Conservation (phyloP, 2,329 filamentous ascomycete genomes). For the Colletotrichum sp. region DNA sequence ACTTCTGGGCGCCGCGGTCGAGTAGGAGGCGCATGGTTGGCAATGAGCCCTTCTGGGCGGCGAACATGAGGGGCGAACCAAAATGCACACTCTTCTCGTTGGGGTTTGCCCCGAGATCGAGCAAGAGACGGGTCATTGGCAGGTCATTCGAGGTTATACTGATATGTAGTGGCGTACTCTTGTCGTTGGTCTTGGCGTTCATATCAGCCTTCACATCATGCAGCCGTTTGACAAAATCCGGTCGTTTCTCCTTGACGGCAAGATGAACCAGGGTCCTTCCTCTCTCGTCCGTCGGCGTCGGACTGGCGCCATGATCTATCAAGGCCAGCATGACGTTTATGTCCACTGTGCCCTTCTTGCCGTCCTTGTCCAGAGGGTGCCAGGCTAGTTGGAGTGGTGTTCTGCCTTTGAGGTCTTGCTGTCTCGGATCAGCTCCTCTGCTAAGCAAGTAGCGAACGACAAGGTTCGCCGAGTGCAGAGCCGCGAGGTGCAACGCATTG, state of each 20-base stretch:
- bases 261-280: background rate
- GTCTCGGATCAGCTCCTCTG: background rate
- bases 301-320: background rate
- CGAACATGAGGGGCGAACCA: background rate
- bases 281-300: background rate
- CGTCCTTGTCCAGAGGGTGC: background rate
- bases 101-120: background rate
- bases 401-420: background rate
- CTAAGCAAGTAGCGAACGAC: background rate
- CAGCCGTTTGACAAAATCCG: background rate
- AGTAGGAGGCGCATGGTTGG: background rate
- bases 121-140: background rate
- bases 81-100: background rate
- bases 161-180: background rate
- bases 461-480: background rate
- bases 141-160: background rate
- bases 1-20: background rate
- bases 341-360: background rate
- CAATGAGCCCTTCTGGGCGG: background rate
- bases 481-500: conserved; percentile 3
- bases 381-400: background rate
- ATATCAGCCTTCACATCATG: background rate
- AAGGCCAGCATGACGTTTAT: background rate
- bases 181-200: background rate
- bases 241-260: background rate